These are phyloP conservation scores for Neotropicomus parvogracilis DNA, from an alignment of 1,284 basidiomycete species.

Conservation along the genomic window DNA sequence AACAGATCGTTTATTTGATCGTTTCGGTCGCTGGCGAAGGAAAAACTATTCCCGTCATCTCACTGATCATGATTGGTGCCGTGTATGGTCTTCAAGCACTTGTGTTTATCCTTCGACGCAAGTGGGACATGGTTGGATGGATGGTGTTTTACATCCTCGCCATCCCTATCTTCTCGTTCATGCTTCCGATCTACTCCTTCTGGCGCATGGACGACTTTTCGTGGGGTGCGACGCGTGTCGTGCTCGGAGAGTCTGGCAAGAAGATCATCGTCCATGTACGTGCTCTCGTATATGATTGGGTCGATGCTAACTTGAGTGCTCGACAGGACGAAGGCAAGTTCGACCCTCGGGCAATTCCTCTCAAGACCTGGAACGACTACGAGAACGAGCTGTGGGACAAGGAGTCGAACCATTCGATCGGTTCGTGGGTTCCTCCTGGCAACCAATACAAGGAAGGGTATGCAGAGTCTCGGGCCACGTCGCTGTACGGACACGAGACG, in stretches of 20 bases:
- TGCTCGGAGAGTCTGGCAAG: slow-evolving; percentile 93
- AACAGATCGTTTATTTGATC: slow-evolving; percentile 82
- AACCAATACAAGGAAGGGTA: slow-evolving; percentile 69
- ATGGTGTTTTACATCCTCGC: slow-evolving; percentile 96
- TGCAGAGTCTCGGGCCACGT: slow-evolving; percentile 68
- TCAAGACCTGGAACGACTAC: slow-evolving; percentile 97
- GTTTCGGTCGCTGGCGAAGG: slow-evolving; percentile 67
- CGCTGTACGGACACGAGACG: slow-evolving; percentile 79
- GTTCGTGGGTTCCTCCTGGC: slow-evolving; percentile 75
- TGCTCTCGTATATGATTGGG: slow-evolving; percentile 12
- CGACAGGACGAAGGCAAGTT: slow-evolving; percentile 93
- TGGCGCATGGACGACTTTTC: slow-evolving; percentile 99
- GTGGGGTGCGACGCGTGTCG: slow-evolving; percentile 93
- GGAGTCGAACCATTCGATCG: slow-evolving; percentile 88
- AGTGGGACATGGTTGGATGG: slow-evolving; percentile 97
- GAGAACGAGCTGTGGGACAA: slow-evolving; percentile 98
- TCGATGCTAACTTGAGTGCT: slow-evolving; percentile 12
- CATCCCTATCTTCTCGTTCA: slow-evolving; percentile 88
- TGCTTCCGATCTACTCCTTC: slow-evolving; percentile 95
- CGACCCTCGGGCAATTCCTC: slow-evolving; percentile 85
- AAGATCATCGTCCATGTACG: slow-evolving; percentile 90
- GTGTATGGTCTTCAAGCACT: slow-evolving; percentile 91
- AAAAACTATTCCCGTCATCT: slow-evolving; percentile 69
- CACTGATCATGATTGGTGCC: slow-evolving; percentile 88
- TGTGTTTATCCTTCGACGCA: slow-evolving; percentile 81